A percentile compares a stretch with the other conserved stretches of the same genome.
Evolutionary conservation across 2,329 filamentous ascomycete genomes (phyloP).

Genomic region (Pyrenophora teres): DNA sequence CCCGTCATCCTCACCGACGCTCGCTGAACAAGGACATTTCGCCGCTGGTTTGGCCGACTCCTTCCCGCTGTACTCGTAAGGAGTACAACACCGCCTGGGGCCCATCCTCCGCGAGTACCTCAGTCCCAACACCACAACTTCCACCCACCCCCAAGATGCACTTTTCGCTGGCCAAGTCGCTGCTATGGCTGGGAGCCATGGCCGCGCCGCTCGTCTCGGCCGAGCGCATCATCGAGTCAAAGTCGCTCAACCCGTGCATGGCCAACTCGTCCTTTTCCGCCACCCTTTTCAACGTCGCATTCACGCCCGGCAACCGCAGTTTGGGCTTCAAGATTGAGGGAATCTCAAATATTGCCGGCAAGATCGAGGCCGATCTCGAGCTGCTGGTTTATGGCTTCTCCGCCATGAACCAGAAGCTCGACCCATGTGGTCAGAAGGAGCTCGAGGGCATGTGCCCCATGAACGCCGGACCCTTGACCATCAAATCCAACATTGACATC

Average conservation of each 20-base stretch:
- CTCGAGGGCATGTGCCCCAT: conserved; percentile 86
- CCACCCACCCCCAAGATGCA: conserved; percentile 37
- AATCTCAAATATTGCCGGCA: conserved; percentile 81
- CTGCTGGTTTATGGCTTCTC: conserved; percentile 83
- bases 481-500: conserved; percentile 68
- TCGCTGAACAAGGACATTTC: conserved; percentile 17
- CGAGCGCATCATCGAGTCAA: conserved; percentile 69
- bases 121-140: conserved; percentile 13
- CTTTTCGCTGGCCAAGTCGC: conserved; percentile 39
- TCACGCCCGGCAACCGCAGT: conserved; percentile 75
- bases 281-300: conserved; percentile 83
- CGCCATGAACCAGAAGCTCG: conserved; percentile 67
- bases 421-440: conserved; percentile 72
- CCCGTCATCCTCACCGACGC: conserved; percentile 10
- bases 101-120: conserved; percentile 10
- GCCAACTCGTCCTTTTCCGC: conserved; percentile 85
- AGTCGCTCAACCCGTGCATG: conserved; percentile 84
- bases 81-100: conserved; percentile 34
- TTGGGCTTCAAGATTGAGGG: conserved; percentile 77
- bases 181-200: conserved; percentile 43
- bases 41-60: conserved; percentile 45
- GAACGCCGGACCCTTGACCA: conserved; percentile 79
- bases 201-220: conserved; percentile 59
- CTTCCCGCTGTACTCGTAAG: conserved; percentile 33
- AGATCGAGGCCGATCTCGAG: conserved; percentile 75